Evolutionary conservation across 768 basidiomycete genomes (phyloP).

Genomic region (Xerocomellus amylosporus): DNA sequence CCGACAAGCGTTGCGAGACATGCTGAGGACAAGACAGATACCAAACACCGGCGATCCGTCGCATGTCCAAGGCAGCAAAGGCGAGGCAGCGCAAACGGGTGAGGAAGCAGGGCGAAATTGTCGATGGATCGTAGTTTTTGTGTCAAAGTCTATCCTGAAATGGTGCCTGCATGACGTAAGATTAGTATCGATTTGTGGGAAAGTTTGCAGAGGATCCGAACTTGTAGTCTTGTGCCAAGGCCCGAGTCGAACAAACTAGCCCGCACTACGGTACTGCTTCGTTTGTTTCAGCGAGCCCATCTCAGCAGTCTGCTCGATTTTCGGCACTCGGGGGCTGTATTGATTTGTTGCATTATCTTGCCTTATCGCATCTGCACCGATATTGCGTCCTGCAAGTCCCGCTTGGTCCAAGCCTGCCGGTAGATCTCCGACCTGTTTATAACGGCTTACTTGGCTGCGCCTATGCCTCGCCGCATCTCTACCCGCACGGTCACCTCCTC

Average conservation of each 20-base stretch:
- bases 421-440: conserved; percentile 39
- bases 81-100: conserved; percentile 47
- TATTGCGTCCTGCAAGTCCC: conserved; percentile 20
- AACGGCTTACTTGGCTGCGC: conserved; percentile 35
- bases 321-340: conserved; percentile 6
- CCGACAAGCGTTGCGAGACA: not conserved
- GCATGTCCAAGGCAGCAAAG: conserved; percentile 57
- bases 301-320: conserved; percentile 13
- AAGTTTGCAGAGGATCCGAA: conserved; percentile 15
- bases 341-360: conserved; percentile 24
- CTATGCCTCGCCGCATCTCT: conserved; percentile 59
- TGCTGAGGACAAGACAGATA: conserved; percentile 41
- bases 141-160: conserved; percentile 7
- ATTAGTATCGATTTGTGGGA: conserved; percentile 12
- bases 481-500: conserved; percentile 35
- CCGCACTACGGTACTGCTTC: not conserved
- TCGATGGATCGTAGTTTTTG: conserved; percentile 12
- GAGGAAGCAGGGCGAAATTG: conserved; percentile 30
- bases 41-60: conserved; percentile 52
- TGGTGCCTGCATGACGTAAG: conserved; percentile 24
- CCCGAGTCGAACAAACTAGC: not conserved
- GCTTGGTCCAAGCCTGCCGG: conserved; percentile 25
- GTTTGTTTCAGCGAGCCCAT: conserved; percentile 11
- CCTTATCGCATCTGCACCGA: conserved; percentile 18
- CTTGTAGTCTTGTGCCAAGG: conserved; percentile 1